phyloP scores from a whole-genome alignment of 164 flowering plant genomes.

The Akebia trifoliata region DNA sequence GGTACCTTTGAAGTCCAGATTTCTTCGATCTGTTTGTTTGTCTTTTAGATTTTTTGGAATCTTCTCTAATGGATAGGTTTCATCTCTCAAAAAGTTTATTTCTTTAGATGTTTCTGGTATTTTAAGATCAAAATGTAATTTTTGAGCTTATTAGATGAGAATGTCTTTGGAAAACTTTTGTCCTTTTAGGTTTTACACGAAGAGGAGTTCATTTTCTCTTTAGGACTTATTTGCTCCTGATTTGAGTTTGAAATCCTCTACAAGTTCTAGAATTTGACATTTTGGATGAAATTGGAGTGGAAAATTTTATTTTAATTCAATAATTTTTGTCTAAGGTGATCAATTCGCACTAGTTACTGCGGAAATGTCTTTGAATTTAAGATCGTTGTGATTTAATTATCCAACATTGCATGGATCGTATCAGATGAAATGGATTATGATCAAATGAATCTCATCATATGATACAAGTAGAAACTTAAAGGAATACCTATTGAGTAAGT shows the following conservation, averaged over 20 bases:
- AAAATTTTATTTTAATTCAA: too few species aligned
- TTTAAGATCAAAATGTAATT: not conserved
- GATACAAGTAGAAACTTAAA: too few species aligned
- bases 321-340: not conserved
- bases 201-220: not conserved
- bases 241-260: too few species aligned
- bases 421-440: too few species aligned
- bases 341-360: not conserved
- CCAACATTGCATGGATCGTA: too few species aligned
- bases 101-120: not conserved
- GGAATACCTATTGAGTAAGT: too few species aligned
- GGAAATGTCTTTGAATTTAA: not conserved
- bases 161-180: not conserved
- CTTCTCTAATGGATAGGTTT: not conserved
- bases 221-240: too few species aligned
- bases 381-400: too few species aligned
- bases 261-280: too few species aligned
- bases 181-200: not conserved
- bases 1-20: conserved; percentile 29
- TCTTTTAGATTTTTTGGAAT: too few species aligned
- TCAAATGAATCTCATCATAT: too few species aligned
- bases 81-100: not conserved
- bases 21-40: not conserved
- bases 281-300: not conserved
- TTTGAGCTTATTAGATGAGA: too few species aligned